Evolutionary conservation across 2,329 filamentous ascomycete species (phyloP).

Genomic region (Exophiala sp.): DNA sequence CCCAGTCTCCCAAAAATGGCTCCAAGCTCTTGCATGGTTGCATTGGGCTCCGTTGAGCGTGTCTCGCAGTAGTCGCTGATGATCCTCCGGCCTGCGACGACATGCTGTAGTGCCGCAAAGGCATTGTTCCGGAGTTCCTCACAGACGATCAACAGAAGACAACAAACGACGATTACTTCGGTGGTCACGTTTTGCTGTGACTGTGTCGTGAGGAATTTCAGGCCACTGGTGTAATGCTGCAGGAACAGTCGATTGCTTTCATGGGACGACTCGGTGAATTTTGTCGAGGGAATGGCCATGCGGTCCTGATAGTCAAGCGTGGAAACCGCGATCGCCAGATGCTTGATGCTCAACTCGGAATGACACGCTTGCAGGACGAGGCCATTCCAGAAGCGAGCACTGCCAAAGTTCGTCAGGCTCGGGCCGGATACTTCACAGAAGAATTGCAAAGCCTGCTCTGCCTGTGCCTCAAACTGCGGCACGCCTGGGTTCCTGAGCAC

Average conservation of each 20-base stretch:
- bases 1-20: no score
- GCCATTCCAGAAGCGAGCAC: conserved; percentile 30
- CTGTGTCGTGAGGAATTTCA: no score
- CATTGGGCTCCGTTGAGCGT: no score
- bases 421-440: conserved; percentile 29
- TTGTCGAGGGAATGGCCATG: not conserved
- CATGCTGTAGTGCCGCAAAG: no score
- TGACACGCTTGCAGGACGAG: conserved; percentile 30
- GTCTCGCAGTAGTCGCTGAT: no score
- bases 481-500: not conserved
- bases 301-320: not conserved
- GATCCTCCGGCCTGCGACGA: no score
- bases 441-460: conserved; percentile 22
- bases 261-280: not conserved
- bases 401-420: conserved; percentile 28
- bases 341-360: conserved; percentile 29
- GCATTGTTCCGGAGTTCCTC: no score
- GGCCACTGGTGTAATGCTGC: no score
- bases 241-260: not conserved
- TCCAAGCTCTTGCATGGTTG: no score
- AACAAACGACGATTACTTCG: no score
- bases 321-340: conserved; percentile 28
- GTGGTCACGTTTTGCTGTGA: no score
- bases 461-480: conserved; percentile 1
- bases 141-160: no score